Evolutionary conservation across 2,329 filamentous ascomycete genomes (phyloP), one percentile per base, ranked within the genome.

Genomic region (Curvularia hawaiiensis): DNA sequence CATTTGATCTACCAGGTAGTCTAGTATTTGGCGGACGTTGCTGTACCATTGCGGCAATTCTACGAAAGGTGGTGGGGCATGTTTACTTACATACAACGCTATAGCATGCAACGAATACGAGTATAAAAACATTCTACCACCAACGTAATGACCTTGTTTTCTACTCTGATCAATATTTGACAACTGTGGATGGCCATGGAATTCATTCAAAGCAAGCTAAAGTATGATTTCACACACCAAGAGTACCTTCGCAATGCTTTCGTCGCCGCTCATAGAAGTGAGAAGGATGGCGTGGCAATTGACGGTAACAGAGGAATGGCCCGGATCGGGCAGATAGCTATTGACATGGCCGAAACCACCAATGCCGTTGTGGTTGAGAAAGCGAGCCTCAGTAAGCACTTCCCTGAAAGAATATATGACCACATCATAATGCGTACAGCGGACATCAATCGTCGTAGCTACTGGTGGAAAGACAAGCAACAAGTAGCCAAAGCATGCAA

Each of bases 301-400:
- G 47, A 56, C 41, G 43, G 54, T 16, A 56, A 56, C 39, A 50
- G 54, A 8, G 48, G 54, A 11, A 22, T 56, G 22, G 54, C 54
- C 39, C 43, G 43, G n/a, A 45, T 45, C 20, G 48, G 54, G 24
- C 28, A 39, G 2, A 20, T 48, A 28, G 41, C 39, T 24, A 41
- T 52, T 47, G 28, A 46, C 10, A 56, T 56, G 41, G 41, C 49
- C 9, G 41, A 50, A 30, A 51, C 48, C 39, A 31, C 40, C 30
- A 14, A 56, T 30, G 54, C 48, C 24, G 18, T 53, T 40, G 46
- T 56, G 10, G 47, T 56, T 46, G 35, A 56, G 43, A 38, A 41
- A 40, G 33, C 24, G 31, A 28, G 22, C 20, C 18, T 52, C 6
- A 45, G 54, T 56, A 47, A 39, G 51, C 22, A 22, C n/a, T 26